Percentiles rank a stretch among this genome's conserved stretches.
Evolutionary conservation across 78 protist genomes (phyloP).

Genomic region (Monosiga brevicollis): DNA sequence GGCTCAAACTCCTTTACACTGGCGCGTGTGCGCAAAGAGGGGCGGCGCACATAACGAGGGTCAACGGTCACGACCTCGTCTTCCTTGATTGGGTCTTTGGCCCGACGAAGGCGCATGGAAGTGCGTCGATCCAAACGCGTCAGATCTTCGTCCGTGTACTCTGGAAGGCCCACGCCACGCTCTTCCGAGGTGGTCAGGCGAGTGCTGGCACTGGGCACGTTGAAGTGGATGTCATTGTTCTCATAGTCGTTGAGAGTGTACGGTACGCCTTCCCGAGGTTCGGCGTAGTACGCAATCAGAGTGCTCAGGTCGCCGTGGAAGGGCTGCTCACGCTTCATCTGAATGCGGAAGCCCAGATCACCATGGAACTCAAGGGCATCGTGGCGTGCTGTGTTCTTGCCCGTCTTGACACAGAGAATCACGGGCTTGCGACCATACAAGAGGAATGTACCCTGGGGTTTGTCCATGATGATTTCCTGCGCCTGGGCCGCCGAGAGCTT

Average conservation of each 20-base stretch:
- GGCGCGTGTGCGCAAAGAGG: background rate
- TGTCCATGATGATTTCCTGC: background rate
- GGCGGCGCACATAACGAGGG: background rate
- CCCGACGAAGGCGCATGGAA: background rate
- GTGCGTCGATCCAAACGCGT: background rate
- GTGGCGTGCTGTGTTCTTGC: background rate
- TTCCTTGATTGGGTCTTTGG: too few species aligned
- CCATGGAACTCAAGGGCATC: background rate
- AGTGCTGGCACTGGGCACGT: background rate
- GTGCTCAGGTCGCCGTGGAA: background rate
- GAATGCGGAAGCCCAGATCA: background rate
- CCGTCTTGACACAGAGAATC: background rate
- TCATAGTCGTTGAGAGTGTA: background rate
- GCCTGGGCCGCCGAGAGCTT: background rate
- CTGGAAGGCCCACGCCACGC: background rate
- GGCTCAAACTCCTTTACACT: background rate
- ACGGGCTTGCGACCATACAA: background rate
- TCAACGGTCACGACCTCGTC: background rate
- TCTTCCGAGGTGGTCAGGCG: background rate
- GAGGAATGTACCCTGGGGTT: background rate
- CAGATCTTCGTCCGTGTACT: background rate
- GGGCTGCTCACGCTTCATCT: background rate
- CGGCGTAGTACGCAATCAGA: background rate
- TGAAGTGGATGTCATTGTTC: background rate
- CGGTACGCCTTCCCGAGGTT: background rate